A percentile compares a stretch with the other conserved stretches of the same genome.
Evolutionary conservation across 208 protist species (phyloP).

Genomic region (Naegleria lovaniensis): DNA sequence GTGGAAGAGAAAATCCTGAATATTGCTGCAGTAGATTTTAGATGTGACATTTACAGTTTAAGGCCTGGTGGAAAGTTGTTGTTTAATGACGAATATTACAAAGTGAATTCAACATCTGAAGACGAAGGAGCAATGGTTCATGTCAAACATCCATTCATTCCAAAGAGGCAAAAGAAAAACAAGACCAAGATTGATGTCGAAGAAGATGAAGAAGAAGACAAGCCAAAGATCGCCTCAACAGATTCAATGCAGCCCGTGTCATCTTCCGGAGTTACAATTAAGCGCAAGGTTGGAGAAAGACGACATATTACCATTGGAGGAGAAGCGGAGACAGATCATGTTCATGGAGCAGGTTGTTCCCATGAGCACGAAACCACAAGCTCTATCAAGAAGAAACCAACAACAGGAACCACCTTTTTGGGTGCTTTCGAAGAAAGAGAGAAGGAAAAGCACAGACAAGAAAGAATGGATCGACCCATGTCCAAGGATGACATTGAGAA

Average conservation of each 20-base stretch:
- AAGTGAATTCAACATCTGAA: neutral
- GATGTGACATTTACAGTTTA: neutral
- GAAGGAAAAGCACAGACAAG: neutral
- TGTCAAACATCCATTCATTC: conserved; percentile 14
- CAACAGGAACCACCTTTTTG: neutral
- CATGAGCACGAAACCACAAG: neutral
- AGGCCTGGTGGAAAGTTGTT: neutral
- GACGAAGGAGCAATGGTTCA: neutral
- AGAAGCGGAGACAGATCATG: neutral
- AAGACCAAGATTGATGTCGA: neutral
- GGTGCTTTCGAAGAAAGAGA: neutral
- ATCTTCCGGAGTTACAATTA: neutral
- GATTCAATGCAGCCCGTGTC: too few species aligned
- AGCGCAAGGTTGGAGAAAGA: neutral
- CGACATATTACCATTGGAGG: neutral
- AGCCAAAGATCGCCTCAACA: neutral
- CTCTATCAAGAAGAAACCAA: neutral
- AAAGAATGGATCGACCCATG: neutral
- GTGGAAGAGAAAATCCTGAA: neutral
- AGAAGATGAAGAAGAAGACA: neutral
- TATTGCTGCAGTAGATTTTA: neutral
- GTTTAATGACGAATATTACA: neutral
- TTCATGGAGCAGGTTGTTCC: neutral
- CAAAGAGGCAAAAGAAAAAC: neutral
- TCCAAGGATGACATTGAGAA: neutral